Evolutionary conservation across 495 filamentous ascomycete genomes (phyloP).

Genomic region (Neurospora intermedia): DNA sequence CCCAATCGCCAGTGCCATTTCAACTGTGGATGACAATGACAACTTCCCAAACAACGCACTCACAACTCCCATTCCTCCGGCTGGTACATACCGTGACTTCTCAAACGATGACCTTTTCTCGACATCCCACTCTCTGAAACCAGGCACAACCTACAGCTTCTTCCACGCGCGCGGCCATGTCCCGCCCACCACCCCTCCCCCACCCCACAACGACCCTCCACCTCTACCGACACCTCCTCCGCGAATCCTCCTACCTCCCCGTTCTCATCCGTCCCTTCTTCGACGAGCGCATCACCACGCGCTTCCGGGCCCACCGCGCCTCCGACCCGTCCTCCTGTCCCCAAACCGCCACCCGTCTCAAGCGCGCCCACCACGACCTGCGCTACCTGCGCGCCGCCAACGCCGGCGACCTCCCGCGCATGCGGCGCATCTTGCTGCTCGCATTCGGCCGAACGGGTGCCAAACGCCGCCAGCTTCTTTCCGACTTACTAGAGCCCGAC

Average conservation of each 20-base stretch:
- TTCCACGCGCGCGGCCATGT: constrained; percentile 9
- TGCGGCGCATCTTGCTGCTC: constrained; percentile 52
- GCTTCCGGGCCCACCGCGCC: constrained; percentile 38
- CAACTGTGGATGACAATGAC: background rate
- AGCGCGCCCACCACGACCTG: constrained; percentile 24
- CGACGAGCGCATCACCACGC: constrained; percentile 42
- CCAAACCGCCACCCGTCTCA: constrained; percentile 5
- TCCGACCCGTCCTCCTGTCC: background rate
- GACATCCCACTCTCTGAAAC: background rate
- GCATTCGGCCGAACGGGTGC: constrained; percentile 69
- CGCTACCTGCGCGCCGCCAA: constrained; percentile 36
- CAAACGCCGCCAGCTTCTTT: constrained; percentile 52
- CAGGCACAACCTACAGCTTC: background rate
- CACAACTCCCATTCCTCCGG: background rate
- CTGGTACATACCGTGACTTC: no score
- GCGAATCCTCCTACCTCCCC: constrained; percentile 78
- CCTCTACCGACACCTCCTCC: constrained; percentile 67
- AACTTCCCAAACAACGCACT: background rate
- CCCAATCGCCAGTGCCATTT: background rate
- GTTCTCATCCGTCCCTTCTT: constrained; percentile 50
- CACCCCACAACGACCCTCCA: constrained; percentile 40
- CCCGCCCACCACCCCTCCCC: constrained; percentile 10
- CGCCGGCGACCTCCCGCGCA: constrained; percentile 46
- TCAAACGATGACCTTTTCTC: background rate
- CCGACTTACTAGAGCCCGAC: constrained; percentile 32